phyloP scores from a whole-genome alignment of 2,329 filamentous ascomycete genomes.

The Pezicula neosporulosa region DNA sequence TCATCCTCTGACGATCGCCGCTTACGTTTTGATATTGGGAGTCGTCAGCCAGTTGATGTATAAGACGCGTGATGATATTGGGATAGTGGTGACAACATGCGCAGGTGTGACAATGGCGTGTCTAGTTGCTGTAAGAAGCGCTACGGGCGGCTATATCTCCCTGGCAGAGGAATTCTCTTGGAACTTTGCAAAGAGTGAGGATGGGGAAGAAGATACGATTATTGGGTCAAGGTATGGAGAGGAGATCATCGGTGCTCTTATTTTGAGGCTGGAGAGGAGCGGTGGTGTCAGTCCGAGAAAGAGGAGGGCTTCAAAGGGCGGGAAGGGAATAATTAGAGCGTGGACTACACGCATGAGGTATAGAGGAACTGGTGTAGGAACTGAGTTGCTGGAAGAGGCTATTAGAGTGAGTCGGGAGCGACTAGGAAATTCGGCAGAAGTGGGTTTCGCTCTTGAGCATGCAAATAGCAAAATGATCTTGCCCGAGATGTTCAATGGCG shows the following conservation, averaged over 20 bases:
- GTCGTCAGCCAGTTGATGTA: constrained; percentile 38
- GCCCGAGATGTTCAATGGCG: constrained; percentile 58
- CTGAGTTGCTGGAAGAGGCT: constrained; percentile 69
- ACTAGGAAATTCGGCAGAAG: constrained; percentile 62
- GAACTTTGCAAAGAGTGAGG: constrained; percentile 20
- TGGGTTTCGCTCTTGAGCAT: constrained; percentile 74
- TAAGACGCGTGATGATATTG: constrained; percentile 44
- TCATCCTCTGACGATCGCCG: constrained; percentile 53
- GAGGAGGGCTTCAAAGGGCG: constrained; percentile 42
- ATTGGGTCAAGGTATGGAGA: constrained; percentile 66
- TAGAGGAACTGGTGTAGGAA: constrained; percentile 68
- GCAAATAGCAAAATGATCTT: constrained; percentile 68
- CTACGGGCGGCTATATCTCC: constrained; percentile 53
- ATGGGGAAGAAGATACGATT: constrained; percentile 48
- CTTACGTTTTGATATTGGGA: constrained; percentile 41
- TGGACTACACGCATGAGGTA: constrained; percentile 76
- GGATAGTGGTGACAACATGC: constrained; percentile 52
- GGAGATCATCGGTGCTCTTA: constrained; percentile 66
- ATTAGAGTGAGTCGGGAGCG: constrained; percentile 64
- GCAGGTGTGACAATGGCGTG: constrained; percentile 61
- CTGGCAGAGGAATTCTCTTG: constrained; percentile 25
- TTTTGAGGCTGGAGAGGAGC: constrained; percentile 60
- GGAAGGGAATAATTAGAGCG: constrained; percentile 69
- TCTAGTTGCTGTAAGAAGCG: constrained; percentile 57
- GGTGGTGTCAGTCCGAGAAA: constrained; percentile 14